Evolutionary conservation across 768 basidiomycete genomes (phyloP), one percentile per base, ranked within the genome.

Genomic region (Paxillus rubicundulus): DNA sequence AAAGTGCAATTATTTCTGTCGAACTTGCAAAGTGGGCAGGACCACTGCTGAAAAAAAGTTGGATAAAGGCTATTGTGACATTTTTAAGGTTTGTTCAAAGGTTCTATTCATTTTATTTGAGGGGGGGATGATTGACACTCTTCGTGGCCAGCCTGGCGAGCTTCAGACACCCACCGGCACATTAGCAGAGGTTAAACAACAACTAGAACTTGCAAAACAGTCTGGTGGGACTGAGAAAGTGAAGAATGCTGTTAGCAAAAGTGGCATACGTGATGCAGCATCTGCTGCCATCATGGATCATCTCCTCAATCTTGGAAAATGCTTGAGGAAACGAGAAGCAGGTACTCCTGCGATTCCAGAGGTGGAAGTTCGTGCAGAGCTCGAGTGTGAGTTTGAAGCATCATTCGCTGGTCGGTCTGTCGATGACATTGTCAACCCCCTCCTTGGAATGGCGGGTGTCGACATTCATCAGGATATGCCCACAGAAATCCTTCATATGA

Each of bases 251-350:
- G 9, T 77, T 38, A 70, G 71, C 1, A 70, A 74, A 47, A 73
- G 77, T 44, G 74, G 75, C 0, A 33, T 53, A 5, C 55, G 70
- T 12, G 61, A 77, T 6, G 60, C 69, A 0, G 48, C 59, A 1
- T 63, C 66, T 24, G 65, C 75, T 14, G 27, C 48, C 0, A 47
- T 76, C 2, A 70, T 60, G 0, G 71, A 62, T 65, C 72, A 38
- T 6, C 56, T n/a, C n/a, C n/a, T n/a, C n/a, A n/a, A n/a, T n/a
- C n/a, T n/a, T n/a, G n/a, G n/a, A n/a, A n/a, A n/a, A 46, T 2
- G 0, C 0, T 38, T 61, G 1, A 4, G 32, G 0, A 61, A 59
- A 45, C 20, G 21, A 50, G 28, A 13, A 0, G 38, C 51, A 2
- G 55, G 57, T 39, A 30, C 30, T 5, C 27, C 57, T 9, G 17